Evolutionary conservation across 2,329 filamentous ascomycete species (phyloP).

Genomic region (Chaetomium sp.): DNA sequence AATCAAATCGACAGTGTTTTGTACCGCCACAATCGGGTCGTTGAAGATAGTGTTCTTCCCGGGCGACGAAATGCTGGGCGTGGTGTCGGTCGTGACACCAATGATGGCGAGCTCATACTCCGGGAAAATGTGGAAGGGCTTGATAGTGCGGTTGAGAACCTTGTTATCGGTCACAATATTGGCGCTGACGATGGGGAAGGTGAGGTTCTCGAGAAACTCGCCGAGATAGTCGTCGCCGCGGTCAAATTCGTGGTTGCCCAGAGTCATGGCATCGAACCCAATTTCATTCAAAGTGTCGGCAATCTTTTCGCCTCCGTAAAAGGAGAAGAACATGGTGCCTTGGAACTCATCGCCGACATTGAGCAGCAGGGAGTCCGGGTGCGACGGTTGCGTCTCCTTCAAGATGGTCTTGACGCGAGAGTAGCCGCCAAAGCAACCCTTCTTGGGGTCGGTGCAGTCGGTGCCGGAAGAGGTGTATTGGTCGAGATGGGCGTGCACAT

Average conservation of each 20-base stretch:
- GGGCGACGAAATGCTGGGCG: constrained; percentile 51
- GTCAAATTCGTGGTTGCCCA: constrained; percentile 64
- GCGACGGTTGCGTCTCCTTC: constrained; percentile 47
- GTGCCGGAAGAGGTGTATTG: constrained; percentile 55
- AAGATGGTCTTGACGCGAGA: constrained; percentile 56
- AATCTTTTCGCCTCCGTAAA: constrained; percentile 62
- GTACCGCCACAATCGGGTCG: constrained; percentile 51
- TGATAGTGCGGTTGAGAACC: constrained; percentile 55
- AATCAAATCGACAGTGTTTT: constrained; percentile 56
- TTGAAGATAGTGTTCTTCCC: constrained; percentile 52
- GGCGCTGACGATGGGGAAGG: constrained; percentile 57
- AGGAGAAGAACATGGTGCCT: constrained; percentile 61
- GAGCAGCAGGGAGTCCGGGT: constrained; percentile 56
- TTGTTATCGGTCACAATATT: constrained; percentile 57
- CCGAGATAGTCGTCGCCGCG: constrained; percentile 57
- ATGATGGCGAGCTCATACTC: constrained; percentile 56
- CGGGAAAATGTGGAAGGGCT: constrained; percentile 59
- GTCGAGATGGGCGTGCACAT: constrained; percentile 61
- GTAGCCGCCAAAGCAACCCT: constrained; percentile 59
- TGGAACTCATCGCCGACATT: constrained; percentile 66
- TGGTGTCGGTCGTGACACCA: constrained; percentile 56
- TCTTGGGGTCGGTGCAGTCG: constrained; percentile 50
- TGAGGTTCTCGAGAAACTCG: constrained; percentile 55
- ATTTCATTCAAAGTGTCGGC: constrained; percentile 59
- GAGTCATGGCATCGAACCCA: constrained; percentile 61